phyloP scores from a whole-genome alignment of 2,329 filamentous ascomycete genomes.

The Calonectria naviculata region DNA sequence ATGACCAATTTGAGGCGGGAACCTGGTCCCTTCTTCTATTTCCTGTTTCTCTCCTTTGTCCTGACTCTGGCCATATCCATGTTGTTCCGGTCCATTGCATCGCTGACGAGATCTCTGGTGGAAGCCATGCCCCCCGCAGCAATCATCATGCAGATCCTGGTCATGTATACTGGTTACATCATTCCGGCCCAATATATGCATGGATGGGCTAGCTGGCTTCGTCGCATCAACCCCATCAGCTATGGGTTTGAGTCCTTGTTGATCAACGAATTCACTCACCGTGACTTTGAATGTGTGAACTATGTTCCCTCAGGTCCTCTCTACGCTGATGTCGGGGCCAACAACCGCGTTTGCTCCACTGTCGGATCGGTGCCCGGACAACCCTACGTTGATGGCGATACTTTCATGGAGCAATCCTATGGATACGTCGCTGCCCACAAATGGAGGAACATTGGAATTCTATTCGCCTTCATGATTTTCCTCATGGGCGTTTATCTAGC shows the following conservation, averaged over 20 bases:
- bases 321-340: slow-evolving; percentile 1
- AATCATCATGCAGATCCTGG: slow-evolving; percentile 38
- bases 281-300: slow-evolving; percentile 29
- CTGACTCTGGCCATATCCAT: slow-evolving; percentile 70
- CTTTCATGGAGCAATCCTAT: not conserved
- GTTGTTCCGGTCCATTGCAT: slow-evolving; percentile 61
- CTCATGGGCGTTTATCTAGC: slow-evolving; percentile 54
- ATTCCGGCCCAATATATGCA: slow-evolving; percentile 59
- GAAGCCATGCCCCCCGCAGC: slow-evolving; percentile 45
- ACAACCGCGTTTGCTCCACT: not conserved
- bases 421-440: not conserved
- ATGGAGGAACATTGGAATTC: slow-evolving; percentile 61
- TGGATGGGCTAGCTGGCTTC: slow-evolving; percentile 74
- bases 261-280: slow-evolving; percentile 69
- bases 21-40: slow-evolving; percentile 58
- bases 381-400: not conserved
- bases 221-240: slow-evolving; percentile 71
- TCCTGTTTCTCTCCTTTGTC: slow-evolving; percentile 56
- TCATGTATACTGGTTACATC: slow-evolving; percentile 59
- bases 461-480: slow-evolving; percentile 56
- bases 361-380: slow-evolving; percentile 2
- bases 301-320: slow-evolving; percentile 12
- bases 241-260: slow-evolving; percentile 74
- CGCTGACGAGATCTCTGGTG: not conserved
- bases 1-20: slow-evolving; percentile 56